Base-by-base conservation (phyloP, 1,284 basidiomycete species). In the Earliella scabrosa region DNA sequence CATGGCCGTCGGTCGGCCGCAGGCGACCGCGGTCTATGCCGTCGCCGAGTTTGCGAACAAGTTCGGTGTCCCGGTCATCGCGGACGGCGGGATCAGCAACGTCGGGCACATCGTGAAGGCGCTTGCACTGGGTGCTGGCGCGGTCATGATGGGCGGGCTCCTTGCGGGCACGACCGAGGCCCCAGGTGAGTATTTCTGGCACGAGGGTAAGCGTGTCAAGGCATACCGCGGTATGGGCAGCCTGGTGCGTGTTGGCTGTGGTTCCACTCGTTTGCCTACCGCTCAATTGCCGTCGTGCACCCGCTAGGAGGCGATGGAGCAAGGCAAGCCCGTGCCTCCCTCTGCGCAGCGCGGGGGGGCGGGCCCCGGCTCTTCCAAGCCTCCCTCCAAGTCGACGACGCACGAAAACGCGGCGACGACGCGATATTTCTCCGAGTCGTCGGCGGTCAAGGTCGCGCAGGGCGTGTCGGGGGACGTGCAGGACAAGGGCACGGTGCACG, bases 91-190 rank as follows among this genome's bases (percentile, higher is more conserved):
- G 54, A 90, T 99, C 66, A 78, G 87, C 48, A 99, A 99, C 73
- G 93, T 99, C 32, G 97, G 97, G 0, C 97, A 99, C 75, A 93
- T 98, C 67, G 95, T 98, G 71, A 99, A 99, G 79, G 97, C 97
- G 2, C 78, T 99, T 45, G 82, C 95, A 4, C 85, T 99, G 23
- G 97, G 97, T 56, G 97, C 97, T 5, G 88, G 90, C 24, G 96
- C 94, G 7, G 95, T 98, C 59, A 99, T 99, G 97, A 98, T 99
- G 97, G 97, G 97, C 50, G 93, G 95, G 23, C 76, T 99, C 52
- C 82, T 99, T 27, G 97, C 97, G 16, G 97, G 97, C 32, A 98
- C 97, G 41, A 91, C 94, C 61, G 97, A 99, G 75, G 95, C 95
- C 1, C 97, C 97, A 0, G 97, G 97, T 65, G 96, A 98, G 76